Base-by-base conservation (phyloP, 192 early-diverging fungal species). In the Irineochytrium annulatum region DNA sequence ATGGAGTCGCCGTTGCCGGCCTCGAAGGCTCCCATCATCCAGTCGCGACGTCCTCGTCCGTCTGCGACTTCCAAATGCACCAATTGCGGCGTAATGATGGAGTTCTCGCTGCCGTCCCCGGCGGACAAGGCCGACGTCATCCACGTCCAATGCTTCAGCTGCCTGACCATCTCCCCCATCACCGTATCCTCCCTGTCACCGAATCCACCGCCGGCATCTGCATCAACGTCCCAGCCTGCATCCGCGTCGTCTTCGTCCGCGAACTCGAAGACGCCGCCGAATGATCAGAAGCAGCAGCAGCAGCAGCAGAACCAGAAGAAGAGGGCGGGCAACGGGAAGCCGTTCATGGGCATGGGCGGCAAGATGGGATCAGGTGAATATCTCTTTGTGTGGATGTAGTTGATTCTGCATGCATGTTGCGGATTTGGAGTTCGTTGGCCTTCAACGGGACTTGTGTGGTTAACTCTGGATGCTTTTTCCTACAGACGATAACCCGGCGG, bases 1-100 rank as follows among this genome's bases (percentile, higher is more conserved):
- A n/a, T n/a, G n/a, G n/a, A n/a, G n/a, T n/a, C n/a, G n/a, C n/a
- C 30, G 26, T 3, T 69, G 34, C 28, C 60, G 26, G 20, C 48
- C 1, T 67, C 31, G 57, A 72, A 69, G 17, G 59, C 53, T 26
- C 49, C 11, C 14, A 68, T 44, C 31, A 74, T 58, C n/a, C 68
- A 75, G 69, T 75, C 67, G 1, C 62, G 34, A 51, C 63, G 57
- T 37, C 62, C 45, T 1, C 51, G 33, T 16, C 26, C 24, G 8
- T 69, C 2, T 13, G 41, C 29, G 26, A 26, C 6, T n/a, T 68
- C 46, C 63, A 52, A 24, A 52, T 52, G 37, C 37, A 13, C 37
- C n/a, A n/a, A 41, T 34, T 35, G 34, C 59, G 4, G 28, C 60
- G 27, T 22, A 19, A 57, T 41, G 14, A 60, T 65, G 26, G 71